These are phyloP conservation scores for Aquilaria yunnanensis DNA, from an alignment of 345 rosid species.

Conservation along the genomic window DNA sequence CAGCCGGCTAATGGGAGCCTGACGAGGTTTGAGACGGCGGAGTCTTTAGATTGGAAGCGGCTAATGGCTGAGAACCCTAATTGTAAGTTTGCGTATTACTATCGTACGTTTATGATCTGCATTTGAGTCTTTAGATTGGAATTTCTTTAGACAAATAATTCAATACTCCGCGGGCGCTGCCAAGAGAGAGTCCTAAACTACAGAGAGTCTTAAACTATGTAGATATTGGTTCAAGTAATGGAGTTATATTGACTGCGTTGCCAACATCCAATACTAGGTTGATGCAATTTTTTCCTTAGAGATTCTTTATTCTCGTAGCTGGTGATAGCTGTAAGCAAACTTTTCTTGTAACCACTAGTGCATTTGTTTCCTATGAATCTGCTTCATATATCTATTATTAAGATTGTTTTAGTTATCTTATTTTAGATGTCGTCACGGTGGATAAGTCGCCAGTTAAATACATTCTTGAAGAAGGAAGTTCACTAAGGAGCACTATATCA, in stretches of 20 bases:
- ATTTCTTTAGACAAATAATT: no score
- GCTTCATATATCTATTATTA: neutral
- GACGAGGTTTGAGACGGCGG: conserved; percentile 54
- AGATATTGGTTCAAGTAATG: no score
- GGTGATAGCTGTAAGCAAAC: no score
- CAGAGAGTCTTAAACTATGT: no score
- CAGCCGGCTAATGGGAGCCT: conserved; percentile 28
- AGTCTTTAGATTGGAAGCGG: conserved; percentile 80
- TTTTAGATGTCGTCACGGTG: conserved; percentile 43
- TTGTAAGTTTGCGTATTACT: conserved; percentile 36
- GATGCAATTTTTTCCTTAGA: no score
- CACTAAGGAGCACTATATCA: conserved; percentile 72
- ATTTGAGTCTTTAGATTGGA: no score
- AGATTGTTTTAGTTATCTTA: neutral
- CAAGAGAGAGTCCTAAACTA: no score
- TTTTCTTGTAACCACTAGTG: neutral
- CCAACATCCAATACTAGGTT: no score
- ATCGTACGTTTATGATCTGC: no score
- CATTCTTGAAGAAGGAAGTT: conserved; percentile 74
- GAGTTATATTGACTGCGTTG: no score
- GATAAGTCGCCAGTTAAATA: conserved; percentile 75
- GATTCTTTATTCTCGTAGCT: no score
- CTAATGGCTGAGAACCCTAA: conserved; percentile 68
- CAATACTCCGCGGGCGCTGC: no score
- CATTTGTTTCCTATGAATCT: neutral